Evolutionary conservation across 768 basidiomycete species (phyloP).

Genomic region (Glaciozyma antarctica): DNA sequence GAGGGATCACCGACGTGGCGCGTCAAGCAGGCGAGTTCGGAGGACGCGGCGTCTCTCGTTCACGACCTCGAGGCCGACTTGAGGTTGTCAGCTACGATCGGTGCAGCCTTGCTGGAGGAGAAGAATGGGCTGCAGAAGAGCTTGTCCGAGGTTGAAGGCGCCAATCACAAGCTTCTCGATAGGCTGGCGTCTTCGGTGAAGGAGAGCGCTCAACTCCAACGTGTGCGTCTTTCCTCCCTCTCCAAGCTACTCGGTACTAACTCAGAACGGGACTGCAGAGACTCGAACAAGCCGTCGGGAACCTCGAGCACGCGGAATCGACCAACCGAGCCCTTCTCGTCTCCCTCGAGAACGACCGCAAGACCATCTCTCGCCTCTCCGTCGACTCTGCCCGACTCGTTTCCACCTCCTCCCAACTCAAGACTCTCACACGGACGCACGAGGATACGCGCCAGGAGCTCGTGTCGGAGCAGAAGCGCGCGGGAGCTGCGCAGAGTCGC

Average conservation of each 20-base stretch:
- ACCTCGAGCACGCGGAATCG: constrained; percentile 69
- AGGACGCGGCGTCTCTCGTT: background rate
- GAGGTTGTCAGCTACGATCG: constrained; percentile 44
- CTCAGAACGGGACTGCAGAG: constrained; percentile 44
- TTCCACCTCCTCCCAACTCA: constrained; percentile 59
- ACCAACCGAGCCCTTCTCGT: constrained; percentile 64
- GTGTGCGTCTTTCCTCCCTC: constrained; percentile 38
- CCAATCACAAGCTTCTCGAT: constrained; percentile 38
- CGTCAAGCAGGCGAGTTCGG: too few species aligned
- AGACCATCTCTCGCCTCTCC: constrained; percentile 56
- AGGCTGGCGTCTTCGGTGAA: constrained; percentile 43
- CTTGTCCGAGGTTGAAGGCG: constrained; percentile 42
- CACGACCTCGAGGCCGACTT: constrained; percentile 25
- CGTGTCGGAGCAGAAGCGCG: constrained; percentile 58
- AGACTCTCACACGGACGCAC: constrained; percentile 55
- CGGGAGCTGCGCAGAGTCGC: constrained; percentile 58
- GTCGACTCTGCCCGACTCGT: constrained; percentile 60
- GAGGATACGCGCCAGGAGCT: constrained; percentile 71
- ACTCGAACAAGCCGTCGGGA: constrained; percentile 65
- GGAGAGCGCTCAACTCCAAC: constrained; percentile 57
- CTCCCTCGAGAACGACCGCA: constrained; percentile 65
- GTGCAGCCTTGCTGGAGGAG: constrained; percentile 53
- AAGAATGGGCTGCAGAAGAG: constrained; percentile 66
- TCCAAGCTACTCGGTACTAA: too few species aligned
- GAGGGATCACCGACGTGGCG: too few species aligned